A percentile compares a stretch with the other conserved stretches of the same genome.
Conservation (phyloP, 1,284 basidiomycete species). For the Tremellales sp. region DNA sequence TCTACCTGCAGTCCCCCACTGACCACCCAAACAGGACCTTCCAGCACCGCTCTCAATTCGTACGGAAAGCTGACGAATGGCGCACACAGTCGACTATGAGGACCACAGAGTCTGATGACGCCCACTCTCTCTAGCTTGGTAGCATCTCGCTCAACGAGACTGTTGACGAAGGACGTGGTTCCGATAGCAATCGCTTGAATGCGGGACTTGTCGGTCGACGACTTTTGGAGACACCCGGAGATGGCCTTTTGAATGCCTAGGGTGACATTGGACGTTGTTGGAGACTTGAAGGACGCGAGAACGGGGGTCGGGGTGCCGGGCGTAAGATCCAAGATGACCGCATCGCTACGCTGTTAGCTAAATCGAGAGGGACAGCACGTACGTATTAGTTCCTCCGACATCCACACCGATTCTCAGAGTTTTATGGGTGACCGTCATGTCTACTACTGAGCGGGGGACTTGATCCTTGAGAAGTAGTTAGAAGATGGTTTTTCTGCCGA, state of each 20-base stretch:
- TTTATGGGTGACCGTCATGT: too few species aligned
- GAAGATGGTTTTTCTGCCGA: too few species aligned
- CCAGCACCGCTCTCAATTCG: constrained; percentile 27
- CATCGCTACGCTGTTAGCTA: constrained; percentile 52
- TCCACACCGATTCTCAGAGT: constrained; percentile 51
- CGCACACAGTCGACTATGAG: constrained; percentile 24
- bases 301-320: constrained; percentile 39
- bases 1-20: constrained; percentile 40
- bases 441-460: too few species aligned
- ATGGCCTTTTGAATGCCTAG: constrained; percentile 50
- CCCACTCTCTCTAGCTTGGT: constrained; percentile 28
- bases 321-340: constrained; percentile 55
- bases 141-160: constrained; percentile 29
- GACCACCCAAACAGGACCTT: constrained; percentile 31
- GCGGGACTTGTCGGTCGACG: constrained; percentile 1
- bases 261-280: constrained; percentile 56
- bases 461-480: too few species aligned
- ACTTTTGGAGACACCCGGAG: constrained; percentile 16
- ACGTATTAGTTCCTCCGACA: constrained; percentile 51
- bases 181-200: constrained; percentile 36
- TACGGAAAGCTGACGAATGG: constrained; percentile 37
- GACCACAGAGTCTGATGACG: constrained; percentile 37
- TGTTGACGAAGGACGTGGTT: constrained; percentile 41
- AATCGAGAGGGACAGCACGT: too few species aligned
- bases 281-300: constrained; percentile 55